Conservation (phyloP, 352 stramenopile genomes). For the Globisporangium mamillatum region DNA sequence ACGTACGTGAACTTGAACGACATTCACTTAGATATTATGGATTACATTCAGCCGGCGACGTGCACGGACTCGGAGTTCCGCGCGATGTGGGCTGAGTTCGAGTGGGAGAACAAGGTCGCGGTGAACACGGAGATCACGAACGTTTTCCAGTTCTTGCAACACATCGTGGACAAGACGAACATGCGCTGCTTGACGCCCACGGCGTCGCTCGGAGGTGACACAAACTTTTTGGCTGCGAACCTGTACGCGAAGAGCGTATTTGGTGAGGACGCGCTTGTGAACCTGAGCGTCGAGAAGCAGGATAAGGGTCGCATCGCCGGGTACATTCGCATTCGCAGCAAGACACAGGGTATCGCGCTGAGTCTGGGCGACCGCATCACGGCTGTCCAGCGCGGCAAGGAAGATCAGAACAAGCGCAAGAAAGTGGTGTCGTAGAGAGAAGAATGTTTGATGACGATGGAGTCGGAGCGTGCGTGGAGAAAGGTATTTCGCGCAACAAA, state of each 20-base stretch:
- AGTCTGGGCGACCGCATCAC: slow-evolving; percentile 99
- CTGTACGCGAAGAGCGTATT: slow-evolving; percentile 92
- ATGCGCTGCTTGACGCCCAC: slow-evolving; percentile 99
- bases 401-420: slow-evolving; percentile 85
- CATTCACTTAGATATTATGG: slow-evolving; percentile 99
- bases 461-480: background rate
- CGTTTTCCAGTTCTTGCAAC: slow-evolving; percentile 97
- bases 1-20: slow-evolving; percentile 99
- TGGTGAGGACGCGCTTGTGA: slow-evolving; percentile 99
- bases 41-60: slow-evolving; percentile 98
- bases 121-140: slow-evolving; percentile 97
- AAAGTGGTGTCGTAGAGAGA: slow-evolving; percentile 61
- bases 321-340: slow-evolving; percentile 99
- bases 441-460: background rate
- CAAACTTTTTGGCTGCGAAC: slow-evolving; percentile 93
- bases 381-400: slow-evolving; percentile 90
- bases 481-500: background rate
- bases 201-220: slow-evolving; percentile 84
- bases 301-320: slow-evolving; percentile 96
- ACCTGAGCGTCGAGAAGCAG: slow-evolving; percentile 99
- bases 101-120: slow-evolving; percentile 99
- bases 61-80: slow-evolving; percentile 97
- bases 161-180: slow-evolving; percentile 98
- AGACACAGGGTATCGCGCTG: slow-evolving; percentile 99
- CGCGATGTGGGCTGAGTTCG: slow-evolving; percentile 99